Evolutionary conservation across 2,329 filamentous ascomycete species (phyloP).

Genomic region (Lasiodiplodia citricola): DNA sequence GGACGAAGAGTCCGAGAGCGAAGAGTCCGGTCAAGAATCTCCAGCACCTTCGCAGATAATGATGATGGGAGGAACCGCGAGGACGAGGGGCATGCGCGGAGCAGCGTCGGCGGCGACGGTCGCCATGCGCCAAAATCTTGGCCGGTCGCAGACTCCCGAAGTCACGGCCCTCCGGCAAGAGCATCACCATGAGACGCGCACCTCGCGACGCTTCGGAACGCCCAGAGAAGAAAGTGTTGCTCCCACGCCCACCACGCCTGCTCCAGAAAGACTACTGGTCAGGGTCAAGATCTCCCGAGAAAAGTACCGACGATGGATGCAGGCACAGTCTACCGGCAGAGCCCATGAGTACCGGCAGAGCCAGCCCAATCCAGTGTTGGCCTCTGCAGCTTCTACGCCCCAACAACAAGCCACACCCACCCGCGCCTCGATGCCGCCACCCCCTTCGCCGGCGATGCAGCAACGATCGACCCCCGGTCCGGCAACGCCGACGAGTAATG

Average conservation of each 20-base stretch:
- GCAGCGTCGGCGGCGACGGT: slow-evolving; percentile 86
- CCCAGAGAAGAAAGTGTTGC: slow-evolving; percentile 80
- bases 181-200: slow-evolving; percentile 75
- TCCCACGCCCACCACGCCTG: slow-evolving; percentile 61
- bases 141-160: slow-evolving; percentile 91
- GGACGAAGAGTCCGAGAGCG: slow-evolving; percentile 90
- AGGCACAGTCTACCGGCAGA: slow-evolving; percentile 56
- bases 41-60: slow-evolving; percentile 73
- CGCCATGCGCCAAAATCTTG: slow-evolving; percentile 75
- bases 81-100: slow-evolving; percentile 86
- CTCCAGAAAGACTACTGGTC: slow-evolving; percentile 56
- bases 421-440: slow-evolving; percentile 62
- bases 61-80: slow-evolving; percentile 74
- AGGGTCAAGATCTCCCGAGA: slow-evolving; percentile 75
- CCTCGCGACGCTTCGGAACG: slow-evolving; percentile 64
- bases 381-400: slow-evolving; percentile 52
- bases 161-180: slow-evolving; percentile 43
- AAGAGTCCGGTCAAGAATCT: slow-evolving; percentile 86
- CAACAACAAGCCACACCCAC: slow-evolving; percentile 57
- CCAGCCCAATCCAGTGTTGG: slow-evolving; percentile 52
- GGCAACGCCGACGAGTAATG: slow-evolving; percentile 44
- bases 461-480: slow-evolving; percentile 39
- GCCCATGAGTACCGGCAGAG: slow-evolving; percentile 44
- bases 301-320: slow-evolving; percentile 70
- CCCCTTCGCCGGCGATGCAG: slow-evolving; percentile 52